phyloP scores from a whole-genome alignment of 257 asterid species.

The Avicennia marina region DNA sequence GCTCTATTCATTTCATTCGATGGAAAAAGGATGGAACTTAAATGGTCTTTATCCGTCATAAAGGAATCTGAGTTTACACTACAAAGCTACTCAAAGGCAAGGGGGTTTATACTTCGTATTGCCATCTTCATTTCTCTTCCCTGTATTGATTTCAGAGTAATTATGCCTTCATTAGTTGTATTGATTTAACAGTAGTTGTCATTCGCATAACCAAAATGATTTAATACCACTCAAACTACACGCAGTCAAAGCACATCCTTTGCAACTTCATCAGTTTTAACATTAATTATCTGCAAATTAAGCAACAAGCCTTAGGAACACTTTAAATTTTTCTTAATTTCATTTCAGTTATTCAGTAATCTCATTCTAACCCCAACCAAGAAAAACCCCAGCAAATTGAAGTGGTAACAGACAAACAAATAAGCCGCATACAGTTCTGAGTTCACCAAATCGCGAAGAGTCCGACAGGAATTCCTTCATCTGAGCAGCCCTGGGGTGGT shows the following conservation, averaged over 20 bases:
- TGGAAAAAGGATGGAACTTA: neutral
- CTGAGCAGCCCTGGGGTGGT: constrained; percentile 64
- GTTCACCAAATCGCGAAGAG: constrained; percentile 46
- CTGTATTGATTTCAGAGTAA: neutral
- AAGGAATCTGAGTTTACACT: neutral
- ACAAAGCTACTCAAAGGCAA: neutral
- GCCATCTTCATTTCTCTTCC: neutral
- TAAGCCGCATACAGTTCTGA: constrained; percentile 43
- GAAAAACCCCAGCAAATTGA: neutral
- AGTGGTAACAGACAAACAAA: neutral
- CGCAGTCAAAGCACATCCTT: neutral
- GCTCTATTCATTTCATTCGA: neutral
- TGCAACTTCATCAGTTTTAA: neutral
- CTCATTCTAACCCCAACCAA: neutral
- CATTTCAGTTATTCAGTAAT: too few species aligned
- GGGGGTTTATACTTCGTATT: neutral
- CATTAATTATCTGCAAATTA: too few species aligned
- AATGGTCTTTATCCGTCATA: neutral
- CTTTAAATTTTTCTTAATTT: too few species aligned
- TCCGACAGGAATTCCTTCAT: constrained; percentile 55
- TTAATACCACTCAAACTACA: neutral
- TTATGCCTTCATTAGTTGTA: too few species aligned
- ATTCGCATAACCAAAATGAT: too few species aligned
- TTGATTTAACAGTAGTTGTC: too few species aligned
- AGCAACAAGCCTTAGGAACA: too few species aligned